phyloP scores from a whole-genome alignment of 2,329 filamentous ascomycete genomes.

The Fusarium pseudoanthophilum region DNA sequence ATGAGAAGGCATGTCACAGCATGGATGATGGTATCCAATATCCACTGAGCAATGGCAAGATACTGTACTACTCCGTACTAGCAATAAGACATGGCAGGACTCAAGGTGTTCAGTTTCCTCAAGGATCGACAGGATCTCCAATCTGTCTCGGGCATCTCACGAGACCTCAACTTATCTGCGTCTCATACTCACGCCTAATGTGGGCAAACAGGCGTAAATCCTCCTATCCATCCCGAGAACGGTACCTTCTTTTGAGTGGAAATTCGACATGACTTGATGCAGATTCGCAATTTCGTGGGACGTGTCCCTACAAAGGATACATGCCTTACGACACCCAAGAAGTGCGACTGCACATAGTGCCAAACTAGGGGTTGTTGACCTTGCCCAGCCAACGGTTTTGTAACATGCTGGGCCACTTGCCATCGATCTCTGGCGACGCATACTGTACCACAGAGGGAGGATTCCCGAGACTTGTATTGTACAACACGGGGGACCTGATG shows the following conservation, averaged over 20 bases:
- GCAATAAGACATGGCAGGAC: slow-evolving; percentile 19
- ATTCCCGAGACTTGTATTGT: slow-evolving; percentile 39
- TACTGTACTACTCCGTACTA: background rate
- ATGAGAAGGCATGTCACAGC: slow-evolving; percentile 22
- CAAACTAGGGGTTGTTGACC: background rate
- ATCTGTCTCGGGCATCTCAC: slow-evolving; percentile 29
- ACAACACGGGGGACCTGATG: slow-evolving; percentile 13
- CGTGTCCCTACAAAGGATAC: background rate
- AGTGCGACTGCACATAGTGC: background rate
- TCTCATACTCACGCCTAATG: slow-evolving; percentile 6
- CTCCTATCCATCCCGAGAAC: slow-evolving; percentile 15
- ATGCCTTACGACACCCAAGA: slow-evolving; percentile 9
- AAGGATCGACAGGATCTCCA: slow-evolving; percentile 26
- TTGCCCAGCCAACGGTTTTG: background rate
- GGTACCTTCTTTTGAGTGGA: background rate
- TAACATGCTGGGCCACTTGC: slow-evolving; percentile 4
- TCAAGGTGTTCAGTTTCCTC: slow-evolving; percentile 26
- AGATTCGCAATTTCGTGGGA: slow-evolving; percentile 4
- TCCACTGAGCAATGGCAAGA: slow-evolving; percentile 5
- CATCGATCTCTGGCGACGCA: slow-evolving; percentile 21
- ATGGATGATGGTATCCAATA: slow-evolving; percentile 17
- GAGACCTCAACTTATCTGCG: slow-evolving; percentile 29
- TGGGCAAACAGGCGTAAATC: slow-evolving; percentile 33
- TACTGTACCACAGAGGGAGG: slow-evolving; percentile 26
- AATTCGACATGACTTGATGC: slow-evolving; percentile 6